These are phyloP conservation scores for Malassezia sp. DNA, from an alignment of 1,284 basidiomycete genomes.

Conservation along the genomic window DNA sequence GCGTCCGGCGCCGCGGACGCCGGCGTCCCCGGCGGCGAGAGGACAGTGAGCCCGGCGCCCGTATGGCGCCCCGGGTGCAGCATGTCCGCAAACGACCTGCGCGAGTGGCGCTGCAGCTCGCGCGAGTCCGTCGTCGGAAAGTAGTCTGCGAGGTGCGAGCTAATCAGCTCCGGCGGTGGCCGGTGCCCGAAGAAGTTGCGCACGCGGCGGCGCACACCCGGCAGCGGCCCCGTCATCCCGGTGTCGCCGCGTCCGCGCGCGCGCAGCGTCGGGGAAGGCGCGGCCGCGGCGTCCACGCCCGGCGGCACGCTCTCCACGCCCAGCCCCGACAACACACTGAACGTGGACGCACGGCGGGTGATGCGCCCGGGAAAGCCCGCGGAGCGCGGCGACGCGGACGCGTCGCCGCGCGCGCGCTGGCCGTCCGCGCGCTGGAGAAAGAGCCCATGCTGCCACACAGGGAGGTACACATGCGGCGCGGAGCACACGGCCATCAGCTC, in stretches of 20 bases:
- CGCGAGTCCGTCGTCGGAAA: slow-evolving; percentile 85
- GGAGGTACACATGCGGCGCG: slow-evolving; percentile 63
- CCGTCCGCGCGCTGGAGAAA: slow-evolving; percentile 50
- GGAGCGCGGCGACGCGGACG: not conserved
- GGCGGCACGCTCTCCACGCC: slow-evolving; percentile 41
- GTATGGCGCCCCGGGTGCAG: no score
- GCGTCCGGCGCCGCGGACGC: no score
- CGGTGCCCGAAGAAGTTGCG: slow-evolving; percentile 98
- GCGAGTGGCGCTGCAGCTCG: slow-evolving; percentile 25
- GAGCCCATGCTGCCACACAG: slow-evolving; percentile 67
- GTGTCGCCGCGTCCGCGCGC: no score
- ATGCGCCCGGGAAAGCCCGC: slow-evolving; percentile 47
- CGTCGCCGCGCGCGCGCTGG: no score
- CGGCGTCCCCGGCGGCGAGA: no score
- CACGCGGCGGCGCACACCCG: slow-evolving; percentile 13
- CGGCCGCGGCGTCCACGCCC: not conserved
- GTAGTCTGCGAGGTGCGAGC: slow-evolving; percentile 86
- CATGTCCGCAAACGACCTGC: not conserved
- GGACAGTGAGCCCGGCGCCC: no score
- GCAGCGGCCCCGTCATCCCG: not conserved
- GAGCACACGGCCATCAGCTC: slow-evolving; percentile 77
- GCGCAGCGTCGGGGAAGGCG: not conserved
- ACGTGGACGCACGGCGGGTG: slow-evolving; percentile 52
- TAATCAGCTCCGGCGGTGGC: slow-evolving; percentile 91
- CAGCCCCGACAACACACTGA: slow-evolving; percentile 78